Percentiles rank a stretch among this genome's conserved stretches.
Evolutionary conservation across 192 early-diverging fungal species (phyloP).

Genomic region (Bifiguratus adelaidae): DNA sequence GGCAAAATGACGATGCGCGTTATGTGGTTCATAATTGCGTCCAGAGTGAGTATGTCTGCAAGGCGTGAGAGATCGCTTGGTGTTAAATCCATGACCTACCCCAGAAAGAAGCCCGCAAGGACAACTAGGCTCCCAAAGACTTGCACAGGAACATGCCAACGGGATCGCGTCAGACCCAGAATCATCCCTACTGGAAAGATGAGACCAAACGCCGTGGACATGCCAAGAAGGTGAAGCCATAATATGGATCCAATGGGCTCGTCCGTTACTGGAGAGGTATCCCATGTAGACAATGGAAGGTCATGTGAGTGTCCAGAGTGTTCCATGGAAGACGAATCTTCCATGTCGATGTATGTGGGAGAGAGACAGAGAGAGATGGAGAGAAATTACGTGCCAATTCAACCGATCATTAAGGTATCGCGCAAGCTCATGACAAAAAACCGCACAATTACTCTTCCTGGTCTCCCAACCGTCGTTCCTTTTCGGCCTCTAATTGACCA

Average conservation of each 20-base stretch:
- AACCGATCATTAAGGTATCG: too few relatives aligned
- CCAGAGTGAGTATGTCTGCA: conserved; percentile 50
- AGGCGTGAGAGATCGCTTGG: too few relatives aligned
- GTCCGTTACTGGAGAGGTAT: conserved; percentile 10
- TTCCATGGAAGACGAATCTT: too few relatives aligned
- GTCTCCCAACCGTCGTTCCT: conserved; percentile 57
- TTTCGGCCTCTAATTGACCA: conserved; percentile 81
- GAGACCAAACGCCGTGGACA: conserved; percentile 19
- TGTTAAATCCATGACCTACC: too few relatives aligned
- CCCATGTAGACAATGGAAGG: conserved; percentile 10
- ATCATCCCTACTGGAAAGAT: conserved; percentile 35
- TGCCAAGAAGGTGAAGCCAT: conserved; percentile 13
- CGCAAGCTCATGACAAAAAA: too few relatives aligned
- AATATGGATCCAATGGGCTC: conserved; percentile 20
- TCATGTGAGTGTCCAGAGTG: too few relatives aligned
- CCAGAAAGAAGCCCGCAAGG: conserved; percentile 42
- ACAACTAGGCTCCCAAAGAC: conserved; percentile 30
- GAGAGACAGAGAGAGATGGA: too few relatives aligned
- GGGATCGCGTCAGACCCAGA: conserved; percentile 38
- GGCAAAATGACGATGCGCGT: conserved; percentile 52
- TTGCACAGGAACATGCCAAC: conserved; percentile 54
- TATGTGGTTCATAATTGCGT: conserved; percentile 44
- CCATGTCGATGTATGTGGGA: too few relatives aligned
- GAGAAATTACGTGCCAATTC: too few relatives aligned
- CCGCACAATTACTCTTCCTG: too few relatives aligned